Percentiles rank a stretch among this genome's conserved stretches.
Conservation (phyloP, 495 filamentous ascomycete species). For the Penicillium herquei region DNA sequence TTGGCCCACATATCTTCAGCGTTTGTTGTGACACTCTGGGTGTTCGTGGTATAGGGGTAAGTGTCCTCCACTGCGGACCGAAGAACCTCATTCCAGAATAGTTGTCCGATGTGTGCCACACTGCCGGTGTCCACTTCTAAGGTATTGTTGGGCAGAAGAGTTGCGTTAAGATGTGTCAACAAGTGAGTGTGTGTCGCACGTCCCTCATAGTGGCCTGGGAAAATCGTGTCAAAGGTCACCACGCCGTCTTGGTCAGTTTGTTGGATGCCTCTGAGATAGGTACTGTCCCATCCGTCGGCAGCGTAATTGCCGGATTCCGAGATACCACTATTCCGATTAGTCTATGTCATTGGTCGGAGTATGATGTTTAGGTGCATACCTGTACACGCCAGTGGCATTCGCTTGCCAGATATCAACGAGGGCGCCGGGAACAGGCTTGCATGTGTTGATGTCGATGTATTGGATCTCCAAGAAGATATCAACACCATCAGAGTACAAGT, state of each 20-base stretch:
- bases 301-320: conserved; percentile 35
- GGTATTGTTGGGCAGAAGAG: conserved; percentile 45
- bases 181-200: conserved; percentile 61
- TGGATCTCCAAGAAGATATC: conserved; percentile 47
- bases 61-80: conserved; percentile 54
- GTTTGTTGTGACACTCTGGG: conserved; percentile 49
- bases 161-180: conserved; percentile 47
- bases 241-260: conserved; percentile 55
- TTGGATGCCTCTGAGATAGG: conserved; percentile 54
- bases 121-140: conserved; percentile 43
- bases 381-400: conserved; percentile 55
- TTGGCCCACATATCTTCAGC: conserved; percentile 38
- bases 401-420: conserved; percentile 42
- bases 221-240: conserved; percentile 54
- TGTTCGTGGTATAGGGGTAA: conserved; percentile 57
- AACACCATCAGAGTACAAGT: conserved; percentile 40
- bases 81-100: conserved; percentile 63
- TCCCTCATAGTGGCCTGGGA: conserved; percentile 60
- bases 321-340: conserved; percentile 25
- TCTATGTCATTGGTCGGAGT: not conserved
- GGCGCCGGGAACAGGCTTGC: conserved; percentile 29
- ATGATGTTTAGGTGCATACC: conserved; percentile 10
- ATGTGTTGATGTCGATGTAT: conserved; percentile 46
- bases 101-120: conserved; percentile 44
- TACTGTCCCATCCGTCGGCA: conserved; percentile 40